Percentiles rank a stretch among this genome's conserved stretches.
phyloP scores from a whole-genome alignment of 306 rosid genomes.

The Gleditsia sinensis region DNA sequence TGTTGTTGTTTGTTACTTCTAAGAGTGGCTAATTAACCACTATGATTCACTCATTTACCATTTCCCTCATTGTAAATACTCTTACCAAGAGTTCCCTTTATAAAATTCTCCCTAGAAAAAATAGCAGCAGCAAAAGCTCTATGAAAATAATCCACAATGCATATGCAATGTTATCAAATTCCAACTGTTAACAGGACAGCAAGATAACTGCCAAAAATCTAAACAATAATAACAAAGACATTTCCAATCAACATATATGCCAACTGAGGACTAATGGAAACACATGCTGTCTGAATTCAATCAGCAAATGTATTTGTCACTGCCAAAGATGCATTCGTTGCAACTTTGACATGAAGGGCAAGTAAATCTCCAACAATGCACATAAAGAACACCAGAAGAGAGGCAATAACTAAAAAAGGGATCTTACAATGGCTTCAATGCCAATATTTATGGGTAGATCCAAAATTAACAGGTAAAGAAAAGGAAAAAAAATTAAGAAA shows the following conservation, averaged over 20 bases:
- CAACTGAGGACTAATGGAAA: conserved; percentile 19
- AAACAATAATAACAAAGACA: conserved; percentile 4
- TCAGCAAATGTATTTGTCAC: neutral
- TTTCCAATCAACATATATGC: conserved; percentile 30
- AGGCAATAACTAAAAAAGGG: conserved; percentile 5
- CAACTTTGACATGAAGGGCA: neutral
- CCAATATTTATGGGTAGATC: neutral
- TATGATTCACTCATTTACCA: neutral
- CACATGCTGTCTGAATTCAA: neutral
- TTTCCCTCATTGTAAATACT: neutral
- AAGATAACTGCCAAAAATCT: no score
- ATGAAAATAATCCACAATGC: no score
- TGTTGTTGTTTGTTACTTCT: no score
- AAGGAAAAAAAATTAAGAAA: neutral
- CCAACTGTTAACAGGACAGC: no score
- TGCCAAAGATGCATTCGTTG: conserved; percentile 12
- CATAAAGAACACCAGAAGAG: neutral
- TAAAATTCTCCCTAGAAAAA: neutral
- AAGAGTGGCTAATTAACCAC: neutral
- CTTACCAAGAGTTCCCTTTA: neutral
- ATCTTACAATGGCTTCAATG: neutral
- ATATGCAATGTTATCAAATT: neutral
- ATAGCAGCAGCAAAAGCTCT: neutral
- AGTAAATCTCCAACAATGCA: neutral
- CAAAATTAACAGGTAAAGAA: neutral